Base-by-base conservation (phyloP, 139 green algal genomes). In the Coelastrella sp. region DNA sequence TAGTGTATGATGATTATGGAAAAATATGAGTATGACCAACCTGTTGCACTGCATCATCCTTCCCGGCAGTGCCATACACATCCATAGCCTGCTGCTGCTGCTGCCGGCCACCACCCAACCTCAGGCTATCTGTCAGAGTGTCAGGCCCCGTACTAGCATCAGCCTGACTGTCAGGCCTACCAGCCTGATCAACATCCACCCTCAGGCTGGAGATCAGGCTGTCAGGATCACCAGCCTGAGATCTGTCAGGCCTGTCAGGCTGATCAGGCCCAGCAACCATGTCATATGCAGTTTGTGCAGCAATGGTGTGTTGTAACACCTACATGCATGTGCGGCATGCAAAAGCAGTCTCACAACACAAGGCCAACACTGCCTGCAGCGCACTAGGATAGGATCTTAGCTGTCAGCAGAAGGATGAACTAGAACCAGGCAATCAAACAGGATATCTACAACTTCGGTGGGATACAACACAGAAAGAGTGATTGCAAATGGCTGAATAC, bases 51-150 rank as follows among this genome's bases (percentile, higher is more conserved):
- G 32, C 32, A 47, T 47, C 32, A 73, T 58, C 59, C 20, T n/a
- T 86, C 13, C 82, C 64, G 8, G 80, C 80, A 60, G 80, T 86
- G 4, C 23, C 59, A 59, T 86, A 86, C 59, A 86, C 80, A 32
- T n/a, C 23, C 80, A 86, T 86, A 8, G 59, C 59, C n/a, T 75
- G 80, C 80, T 59, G 59, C 59, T 74, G 59, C 80, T 74, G 80
- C 80, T 86, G 80, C 80, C 54, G 20, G 57, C 19, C 59, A 22
- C 14, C 60, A 86, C n/a, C 17, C 20, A 32, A 3, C 19, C 20
- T 73, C 10, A 61, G 32, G 65, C 32, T 7, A 54, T 11, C 56
- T 23, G 19, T n/a, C 5, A 77, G 71, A 23, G 7, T 23, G 77
- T n/a, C 77, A 84, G 79, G 20, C 11, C 16, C 14, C 47, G 17